Evolutionary conservation across 2,329 filamentous ascomycete genomes (phyloP), one percentile per base, ranked within the genome.

Genomic region (Monilinia fructicola): DNA sequence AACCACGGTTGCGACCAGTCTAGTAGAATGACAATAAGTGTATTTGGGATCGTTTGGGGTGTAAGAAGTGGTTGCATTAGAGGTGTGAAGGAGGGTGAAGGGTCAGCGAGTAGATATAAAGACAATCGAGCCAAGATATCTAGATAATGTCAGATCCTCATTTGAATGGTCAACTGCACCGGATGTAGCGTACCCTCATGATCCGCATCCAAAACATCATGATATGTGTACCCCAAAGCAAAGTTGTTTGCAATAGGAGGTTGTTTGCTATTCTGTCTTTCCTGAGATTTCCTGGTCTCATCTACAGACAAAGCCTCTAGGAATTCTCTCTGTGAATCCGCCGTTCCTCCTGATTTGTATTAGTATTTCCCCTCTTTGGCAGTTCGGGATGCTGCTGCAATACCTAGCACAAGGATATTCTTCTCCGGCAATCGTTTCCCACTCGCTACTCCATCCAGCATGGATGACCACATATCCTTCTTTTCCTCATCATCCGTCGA

Each of bases 1-100:
- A 88, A 83, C 88, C 95, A 97, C 18, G 95, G 95, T 76, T 95
- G 88, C 67, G 91, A 90, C 95, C 95, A 99, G 80, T 97, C 93
- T 54, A 99, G 84, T n/a, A 99, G 82, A 73, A 99, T 88, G 69
- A 96, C 91, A 70, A 98, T 85, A 68, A 96, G 84, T 56, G 91
- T 96, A 77, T 96, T 90, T 40, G 91, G 89, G 75, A 97, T 90
- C 9, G 92, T 89, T 78, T 91, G 86, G 54, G 91, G 88, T 23
- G 90, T 96, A 68, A 97, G 84, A 62, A 97, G 89, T 31, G 93
- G 93, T 72, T 88, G 88, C 68, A 97, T 83, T 65, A 97, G 87
- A 42, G 90, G 89, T 52, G 90, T 88, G 77, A 97, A 97, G 23
- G 92, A 87, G 58, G 88, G 86, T 40, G 91, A 93, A 3, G 93